Base-by-base conservation (phyloP, 306 rosid species). In the Sophora flavescens region DNA sequence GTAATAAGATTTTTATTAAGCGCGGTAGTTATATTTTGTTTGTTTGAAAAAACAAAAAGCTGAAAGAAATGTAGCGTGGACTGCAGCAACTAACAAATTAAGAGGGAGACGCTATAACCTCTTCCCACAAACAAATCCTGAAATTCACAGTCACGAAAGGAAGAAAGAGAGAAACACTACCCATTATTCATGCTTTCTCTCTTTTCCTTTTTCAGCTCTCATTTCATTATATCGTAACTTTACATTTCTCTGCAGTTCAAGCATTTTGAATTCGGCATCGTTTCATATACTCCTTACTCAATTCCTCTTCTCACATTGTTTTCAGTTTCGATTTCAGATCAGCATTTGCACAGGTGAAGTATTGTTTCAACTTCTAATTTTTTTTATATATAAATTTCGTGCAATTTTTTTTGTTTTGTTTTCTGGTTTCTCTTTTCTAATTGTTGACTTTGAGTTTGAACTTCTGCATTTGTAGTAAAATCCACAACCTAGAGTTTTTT, bases 41-140 rank as follows among this genome's bases (percentile, higher is more conserved):
- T 28, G 69, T 69, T 79, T 64, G 63, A 52, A 72, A 52, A 22
- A 5, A 2, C 3, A 45, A 35, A 68, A 35, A 9, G 62, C 15
- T 81, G 85, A 73, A 56, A 60, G 33, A 39, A 39, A 79, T 70
- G 70, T 44, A 71, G 14, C 32, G 47, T 30, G 72, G 51, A 50
- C 18, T 61, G 86, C 72, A 72, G 86, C 70, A 72, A 48, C 79
- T 54, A 82, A 76, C 85, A 48, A 65, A 72, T 67, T 41, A 35
- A 74, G 92, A 91, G 26, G 86, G 50, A 60, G 89, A 93, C 91
- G 80, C 89, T 88, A 83, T 87, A 88, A 70, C 93, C 74, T 76
- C 84, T 70, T 8, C 48, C 61, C 50, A 33, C 59, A 68, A 1
- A 6, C 45, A 41, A 30, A 30, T 30, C 32, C 32, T 30, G 32